A percentile compares a stretch with the other conserved stretches of the same genome.
Evolutionary conservation across 169 alveolate genomes (phyloP).

Genomic region (Plasmodium billcollinsi): DNA sequence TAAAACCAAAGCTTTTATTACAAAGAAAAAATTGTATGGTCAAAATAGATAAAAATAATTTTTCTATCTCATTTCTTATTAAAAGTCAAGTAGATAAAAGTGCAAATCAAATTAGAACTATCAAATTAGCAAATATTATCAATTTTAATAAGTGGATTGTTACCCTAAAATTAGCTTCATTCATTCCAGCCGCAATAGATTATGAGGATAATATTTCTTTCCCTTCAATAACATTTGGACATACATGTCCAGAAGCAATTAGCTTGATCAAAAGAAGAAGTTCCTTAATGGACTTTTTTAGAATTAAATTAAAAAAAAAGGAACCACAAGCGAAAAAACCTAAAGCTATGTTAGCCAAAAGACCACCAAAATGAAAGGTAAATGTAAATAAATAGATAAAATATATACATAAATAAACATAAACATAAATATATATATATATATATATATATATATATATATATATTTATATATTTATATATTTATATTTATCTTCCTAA

Average conservation of each 20-base stretch:
- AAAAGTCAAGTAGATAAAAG: slow-evolving; percentile 15
- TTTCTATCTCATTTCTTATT: slow-evolving; percentile 68
- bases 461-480: too few species aligned
- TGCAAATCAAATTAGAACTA: slow-evolving; percentile 29
- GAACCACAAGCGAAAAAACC: background rate
- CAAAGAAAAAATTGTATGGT: slow-evolving; percentile 76
- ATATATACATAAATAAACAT: too few species aligned
- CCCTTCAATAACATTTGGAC: slow-evolving; percentile 84
- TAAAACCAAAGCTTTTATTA: slow-evolving; percentile 77
- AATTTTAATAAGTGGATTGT: slow-evolving; percentile 82
- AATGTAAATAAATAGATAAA: too few species aligned
- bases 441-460: too few species aligned
- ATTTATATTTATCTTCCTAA: too few species aligned
- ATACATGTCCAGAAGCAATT: slow-evolving; percentile 83
- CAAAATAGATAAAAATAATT: slow-evolving; percentile 62
- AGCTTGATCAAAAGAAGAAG: slow-evolving; percentile 53
- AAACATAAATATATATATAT: too few species aligned
- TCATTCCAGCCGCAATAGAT: slow-evolving; percentile 71
- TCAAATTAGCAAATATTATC: slow-evolving; percentile 24
- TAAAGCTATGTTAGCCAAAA: background rate
- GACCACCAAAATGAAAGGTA: too few species aligned
- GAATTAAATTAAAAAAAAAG: slow-evolving; percentile 10
- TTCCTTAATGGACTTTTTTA: slow-evolving; percentile 22
- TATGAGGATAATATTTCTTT: slow-evolving; percentile 72
- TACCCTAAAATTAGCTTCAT: slow-evolving; percentile 83